Evolutionary conservation across 2,329 filamentous ascomycete species (phyloP), one percentile per base, ranked within the genome.

Genomic region (Akanthomyces uredinophilus): DNA sequence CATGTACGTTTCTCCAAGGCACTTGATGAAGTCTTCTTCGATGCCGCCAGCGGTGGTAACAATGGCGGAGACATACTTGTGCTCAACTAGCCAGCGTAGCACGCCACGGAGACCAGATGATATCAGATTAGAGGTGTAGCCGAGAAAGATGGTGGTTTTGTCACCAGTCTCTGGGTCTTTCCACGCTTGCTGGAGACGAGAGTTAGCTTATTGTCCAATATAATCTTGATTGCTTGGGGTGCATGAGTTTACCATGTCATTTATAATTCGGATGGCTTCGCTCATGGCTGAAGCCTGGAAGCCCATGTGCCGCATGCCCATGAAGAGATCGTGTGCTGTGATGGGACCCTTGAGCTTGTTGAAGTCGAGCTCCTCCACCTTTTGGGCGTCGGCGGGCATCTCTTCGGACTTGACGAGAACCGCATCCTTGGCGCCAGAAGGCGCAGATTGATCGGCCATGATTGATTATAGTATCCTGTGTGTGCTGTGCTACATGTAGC

Each of bases 21-120:
- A 99, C 79, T 99, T 99, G 83, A 99, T 99, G 63, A 99, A 87
- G 75, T 99, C 95, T 74, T 99, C 95, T 75, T 99, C 95, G 58
- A 99, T 86, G 55, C 95, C 95, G 50, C 95, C 95, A 0, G 95
- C 95, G 0, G 95, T 96, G 27, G 95, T 96, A 64, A 99, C 95
- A 70, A 99, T 91, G 67, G 89, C 90, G 1, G 92, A 95, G 65
- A 99, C 87, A 73, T 98, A 93, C 65, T 87, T 88, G 78, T 99
- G 92, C 78, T 98, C 85, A 50, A 96, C 93, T 1, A 99, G 85
- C 79, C 92, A 99, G 62, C 95, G 90, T 66, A 99, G 81, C 41
- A 93, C 93, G 67, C 96, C 93, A 60, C 95, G 87, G 35, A 99
- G 84, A 10, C 95, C 95, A 4, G 94, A 99, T 0, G 95, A 98